Base-by-base conservation (phyloP, 441 rosid genomes). In the Arabidopsis lyrata region DNA sequence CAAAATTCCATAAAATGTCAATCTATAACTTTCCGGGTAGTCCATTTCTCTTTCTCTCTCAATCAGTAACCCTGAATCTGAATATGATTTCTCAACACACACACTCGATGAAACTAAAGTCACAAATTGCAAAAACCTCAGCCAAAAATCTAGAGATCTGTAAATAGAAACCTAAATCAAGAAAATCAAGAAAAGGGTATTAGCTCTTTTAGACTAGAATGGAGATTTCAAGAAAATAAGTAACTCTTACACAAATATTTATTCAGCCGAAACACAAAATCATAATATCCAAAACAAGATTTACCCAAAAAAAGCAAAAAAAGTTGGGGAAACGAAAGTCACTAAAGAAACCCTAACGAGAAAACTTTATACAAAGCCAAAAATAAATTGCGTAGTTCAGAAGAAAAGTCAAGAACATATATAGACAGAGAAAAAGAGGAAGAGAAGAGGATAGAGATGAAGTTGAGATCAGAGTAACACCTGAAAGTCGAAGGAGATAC, bases 1-100 rank as follows among this genome's bases (percentile, higher is more conserved):
- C 1, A 83, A 41, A 27, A 86, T 57, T 56, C 81, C 86, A 56
- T 55, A 15, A 31, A 80, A 68, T 15, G 90, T 84, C 81, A 85
- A 83, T 27, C 82, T 69, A 48, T 54, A 64, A 73, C 47, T 54
- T 6, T 60, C 55, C 6, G 0, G 66, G 38, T 63, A 68, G 63
- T 70, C 82, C 92, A 87, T 84, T 22, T 49, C 62, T 34, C 42
- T 45, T 32, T 67, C 22, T 70, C 22, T 70, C 60, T 14, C 24
- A 63, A 67, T 4, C 66, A 59, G 16, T 57, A 63, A 54, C 2
- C 15, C 7, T 16, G 39, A 75, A 41, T 59, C 27, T 55, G 39
- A 54, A 9, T 10, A 24, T 61, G 68, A 49, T 58, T 35, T 24
- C 7, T 36, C 61, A 39, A 36, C 34, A 14, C 36, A 32, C 35